These are phyloP conservation scores for Talaromyces trachyspermus DNA, from an alignment of 495 filamentous ascomycete species.

Conservation along the genomic window DNA sequence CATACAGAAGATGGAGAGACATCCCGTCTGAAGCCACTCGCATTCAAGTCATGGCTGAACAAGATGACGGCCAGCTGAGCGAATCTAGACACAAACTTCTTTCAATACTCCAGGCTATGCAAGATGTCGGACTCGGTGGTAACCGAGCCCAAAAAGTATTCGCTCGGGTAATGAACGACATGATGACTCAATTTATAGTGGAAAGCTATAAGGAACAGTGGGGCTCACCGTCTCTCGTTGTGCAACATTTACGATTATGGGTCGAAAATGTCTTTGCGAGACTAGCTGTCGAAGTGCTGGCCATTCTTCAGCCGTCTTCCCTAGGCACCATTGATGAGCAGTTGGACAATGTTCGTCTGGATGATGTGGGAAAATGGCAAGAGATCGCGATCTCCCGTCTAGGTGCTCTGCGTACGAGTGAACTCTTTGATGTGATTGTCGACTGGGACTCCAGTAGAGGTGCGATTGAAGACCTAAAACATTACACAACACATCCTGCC, in stretches of 20 bases:
- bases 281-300: slow-evolving; percentile 56
- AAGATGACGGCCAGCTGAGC: slow-evolving; percentile 27
- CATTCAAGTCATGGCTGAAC: slow-evolving; percentile 29
- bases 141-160: slow-evolving; percentile 69
- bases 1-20: slow-evolving; percentile 32
- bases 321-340: slow-evolving; percentile 13
- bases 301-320: slow-evolving; percentile 32
- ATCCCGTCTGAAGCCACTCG: slow-evolving; percentile 20
- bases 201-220: slow-evolving; percentile 54
- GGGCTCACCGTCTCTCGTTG: slow-evolving; percentile 47
- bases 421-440: slow-evolving; percentile 83
- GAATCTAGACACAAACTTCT: slow-evolving; percentile 47
- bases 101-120: slow-evolving; percentile 51
- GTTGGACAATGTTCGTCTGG: slow-evolving; percentile 38
- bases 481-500: slow-evolving; percentile 49
- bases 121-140: slow-evolving; percentile 66
- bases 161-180: slow-evolving; percentile 62
- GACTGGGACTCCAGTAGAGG: slow-evolving; percentile 74
- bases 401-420: slow-evolving; percentile 69
- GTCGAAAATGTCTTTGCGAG: slow-evolving; percentile 63
- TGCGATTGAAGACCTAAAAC: slow-evolving; percentile 75
- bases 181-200: slow-evolving; percentile 59
- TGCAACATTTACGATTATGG: slow-evolving; percentile 57
- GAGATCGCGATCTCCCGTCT: slow-evolving; percentile 70
- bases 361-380: slow-evolving; percentile 70